Evolutionary conservation across 805 yeast species (phyloP), one percentile per base, ranked within the genome.

Genomic region (Saccharomycopsis capsularis): DNA sequence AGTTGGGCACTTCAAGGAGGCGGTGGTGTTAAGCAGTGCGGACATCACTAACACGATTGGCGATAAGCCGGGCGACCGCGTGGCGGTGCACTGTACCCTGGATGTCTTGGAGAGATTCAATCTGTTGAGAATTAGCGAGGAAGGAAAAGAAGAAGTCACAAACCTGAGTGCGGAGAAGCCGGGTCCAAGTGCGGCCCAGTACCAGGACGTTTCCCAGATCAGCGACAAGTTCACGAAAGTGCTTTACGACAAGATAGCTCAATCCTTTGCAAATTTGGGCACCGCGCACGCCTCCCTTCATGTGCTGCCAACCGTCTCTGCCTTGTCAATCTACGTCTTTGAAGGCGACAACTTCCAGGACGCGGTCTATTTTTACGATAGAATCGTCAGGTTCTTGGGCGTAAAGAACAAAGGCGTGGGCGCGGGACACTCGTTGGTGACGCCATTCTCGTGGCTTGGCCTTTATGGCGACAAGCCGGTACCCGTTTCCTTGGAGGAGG

Each of bases 271-370:
- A 11, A n/a, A 35, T 18, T 50, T 25, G 34, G 60, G 46, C 36
- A 47, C 57, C 6, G 22, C 16, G 30, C 3, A 22, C 13, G 4
- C 15, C 7, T 13, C 13, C n/a, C 6, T 3, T 13, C 4, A n/a
- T 15, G 35, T 24, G 19, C 23, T 11, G 11, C 3, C 16, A 11
- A 41, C 59, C 6, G 60, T 71, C 19, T 62, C 59, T n/a, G 73
- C 75, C 3, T 53, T 76, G n/a, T 75, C 77, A 9, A 69, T 77
- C 16, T 81, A 73, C 60, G 95, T 83, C 1, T 88, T 86, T 63
- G 97, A 90, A 62, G 97, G 98, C 30, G 97, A 90, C 63, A 91
- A 91, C 62, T 75, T 81, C 25, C 44, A 48, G n/a, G 56, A 53
- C 40, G 54, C 53, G 21, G 42, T 46, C 29, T n/a, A 37, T 29